Evolutionary conservation across 2,329 filamentous ascomycete species (phyloP), one percentile per base, ranked within the genome.

Genomic region (Calonectria leucothoes): DNA sequence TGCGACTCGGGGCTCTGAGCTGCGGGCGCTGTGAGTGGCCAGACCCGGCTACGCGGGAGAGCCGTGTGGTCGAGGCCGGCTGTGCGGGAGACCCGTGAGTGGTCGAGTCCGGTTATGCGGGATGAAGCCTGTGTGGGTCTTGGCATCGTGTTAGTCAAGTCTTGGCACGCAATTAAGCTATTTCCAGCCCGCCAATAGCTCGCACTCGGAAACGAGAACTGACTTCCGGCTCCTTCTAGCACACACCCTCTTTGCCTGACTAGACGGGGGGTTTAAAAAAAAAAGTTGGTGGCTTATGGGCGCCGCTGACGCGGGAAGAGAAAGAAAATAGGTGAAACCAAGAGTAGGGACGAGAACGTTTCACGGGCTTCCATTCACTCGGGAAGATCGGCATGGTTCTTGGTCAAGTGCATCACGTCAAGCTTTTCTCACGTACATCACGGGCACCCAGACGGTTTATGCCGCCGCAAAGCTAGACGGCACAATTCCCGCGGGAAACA

Each of bases 131-230:
- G 5, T 5, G 31, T n/a, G 55, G 55, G 55, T 59, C 55, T 59
- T 59, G 55, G 55, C 55, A 59, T 59, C 55, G 55, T 11, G 55
- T 59, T 37, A 59, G 55, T 15, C 12, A 35, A 10, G 55, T 59
- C 55, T 59, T 59, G 55, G 55, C 55, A 59, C 52, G 23, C 20
- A 59, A 59, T 37, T 59, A 59, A 59, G 55, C 55, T 59, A 59
- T 59, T 37, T 59, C 14, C 42, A 45, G 42, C 12, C 23, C 42
- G n/a, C 42, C 42, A 45, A 23, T 45, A 23, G 20, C n/a, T 45
- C 42, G 42, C 42, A 12, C 17, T n/a, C 42, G 42, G 42, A 6
- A 45, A 23, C n/a, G 42, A 23, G 20, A 23, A 45, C 20, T 20
- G 20, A 45, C 42, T 45, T 35, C 23, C 42, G 20, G 42, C 20